These are phyloP conservation scores for Arthrinium puccinioides DNA, from an alignment of 2,329 filamentous ascomycete species.

Conservation along the genomic window DNA sequence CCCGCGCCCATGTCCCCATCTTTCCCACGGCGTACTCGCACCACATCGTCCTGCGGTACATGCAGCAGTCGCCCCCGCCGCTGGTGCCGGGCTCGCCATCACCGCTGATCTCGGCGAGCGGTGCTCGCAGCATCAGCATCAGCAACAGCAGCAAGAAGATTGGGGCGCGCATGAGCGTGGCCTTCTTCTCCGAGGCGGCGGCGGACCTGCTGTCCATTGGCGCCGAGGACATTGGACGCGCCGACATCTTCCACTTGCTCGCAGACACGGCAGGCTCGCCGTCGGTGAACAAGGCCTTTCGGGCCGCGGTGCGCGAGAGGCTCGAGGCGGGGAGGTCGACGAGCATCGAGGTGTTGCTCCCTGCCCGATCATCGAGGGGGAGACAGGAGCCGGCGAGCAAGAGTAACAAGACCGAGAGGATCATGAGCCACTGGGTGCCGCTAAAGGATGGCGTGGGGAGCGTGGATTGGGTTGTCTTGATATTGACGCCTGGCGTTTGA, in stretches of 20 bases:
- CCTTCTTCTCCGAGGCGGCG: constrained; percentile 38
- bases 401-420: constrained; percentile 12
- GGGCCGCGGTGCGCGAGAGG: constrained; percentile 31
- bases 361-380: not conserved
- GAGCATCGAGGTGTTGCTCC: constrained; percentile 17
- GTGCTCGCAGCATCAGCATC: constrained; percentile 10
- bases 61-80: constrained; percentile 2
- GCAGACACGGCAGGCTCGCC: constrained; percentile 36
- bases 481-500: constrained; percentile 17
- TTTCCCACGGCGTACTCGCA: constrained; percentile 19
- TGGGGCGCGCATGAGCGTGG: constrained; percentile 20
- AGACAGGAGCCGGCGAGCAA: constrained; percentile 8
- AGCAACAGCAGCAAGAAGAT: constrained; percentile 16
- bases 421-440: constrained; percentile 27
- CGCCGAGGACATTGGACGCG: constrained; percentile 29
- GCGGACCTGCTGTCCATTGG: constrained; percentile 38
- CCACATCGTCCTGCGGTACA: constrained; percentile 20
- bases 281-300: constrained; percentile 36
- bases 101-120: constrained; percentile 5
- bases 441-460: constrained; percentile 23
- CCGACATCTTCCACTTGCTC: constrained; percentile 50
- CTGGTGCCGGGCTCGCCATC: constrained; percentile 1
- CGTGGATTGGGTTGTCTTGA: constrained; percentile 25
- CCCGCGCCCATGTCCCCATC: constrained; percentile 6
- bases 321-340: constrained; percentile 15